Conservation (phyloP, 2,329 filamentous ascomycete species). For the Tolypocladium album region DNA sequence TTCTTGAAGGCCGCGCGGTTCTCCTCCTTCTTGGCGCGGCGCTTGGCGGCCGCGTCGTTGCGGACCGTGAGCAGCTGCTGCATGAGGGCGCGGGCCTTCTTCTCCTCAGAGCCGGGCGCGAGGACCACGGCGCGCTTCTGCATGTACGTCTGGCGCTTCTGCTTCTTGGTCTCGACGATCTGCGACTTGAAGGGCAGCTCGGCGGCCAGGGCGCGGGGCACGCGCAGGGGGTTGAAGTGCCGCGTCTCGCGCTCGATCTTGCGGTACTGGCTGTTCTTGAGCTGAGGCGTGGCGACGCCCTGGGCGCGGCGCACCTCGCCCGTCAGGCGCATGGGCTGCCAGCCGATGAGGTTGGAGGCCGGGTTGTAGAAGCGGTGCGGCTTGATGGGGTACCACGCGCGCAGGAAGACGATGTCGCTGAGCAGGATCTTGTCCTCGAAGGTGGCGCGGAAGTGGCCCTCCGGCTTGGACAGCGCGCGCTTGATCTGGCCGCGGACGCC, state of each 20-base stretch:
- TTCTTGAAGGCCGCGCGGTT: constrained; percentile 68
- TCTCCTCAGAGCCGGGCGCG: constrained; percentile 73
- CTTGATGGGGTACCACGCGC: constrained; percentile 94
- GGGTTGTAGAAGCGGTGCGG: constrained; percentile 96
- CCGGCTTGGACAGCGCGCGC: constrained; percentile 81
- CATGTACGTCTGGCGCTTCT: constrained; percentile 76
- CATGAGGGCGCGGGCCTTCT: constrained; percentile 77
- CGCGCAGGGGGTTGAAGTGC: constrained; percentile 68
- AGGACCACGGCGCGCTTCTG: constrained; percentile 91
- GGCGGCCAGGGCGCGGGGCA: constrained; percentile 71
- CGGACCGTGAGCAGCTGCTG: constrained; percentile 84
- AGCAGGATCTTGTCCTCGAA: constrained; percentile 98
- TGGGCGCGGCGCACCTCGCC: constrained; percentile 77
- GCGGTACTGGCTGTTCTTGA: constrained; percentile 79
- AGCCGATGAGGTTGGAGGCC: constrained; percentile 85
- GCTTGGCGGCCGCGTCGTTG: constrained; percentile 82
- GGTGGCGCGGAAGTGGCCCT: constrained; percentile 91
- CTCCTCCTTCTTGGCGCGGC: constrained; percentile 79
- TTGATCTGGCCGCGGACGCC: constrained; percentile 97
- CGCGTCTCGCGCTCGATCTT: constrained; percentile 53
- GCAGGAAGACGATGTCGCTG: constrained; percentile 90
- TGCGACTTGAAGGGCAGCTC: constrained; percentile 89
- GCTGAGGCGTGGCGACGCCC: constrained; percentile 63
- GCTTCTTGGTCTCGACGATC: constrained; percentile 69
- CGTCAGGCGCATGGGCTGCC: constrained; percentile 89